Conservation (phyloP, 768 basidiomycete genomes). For the Naematelia aurantialba region DNA sequence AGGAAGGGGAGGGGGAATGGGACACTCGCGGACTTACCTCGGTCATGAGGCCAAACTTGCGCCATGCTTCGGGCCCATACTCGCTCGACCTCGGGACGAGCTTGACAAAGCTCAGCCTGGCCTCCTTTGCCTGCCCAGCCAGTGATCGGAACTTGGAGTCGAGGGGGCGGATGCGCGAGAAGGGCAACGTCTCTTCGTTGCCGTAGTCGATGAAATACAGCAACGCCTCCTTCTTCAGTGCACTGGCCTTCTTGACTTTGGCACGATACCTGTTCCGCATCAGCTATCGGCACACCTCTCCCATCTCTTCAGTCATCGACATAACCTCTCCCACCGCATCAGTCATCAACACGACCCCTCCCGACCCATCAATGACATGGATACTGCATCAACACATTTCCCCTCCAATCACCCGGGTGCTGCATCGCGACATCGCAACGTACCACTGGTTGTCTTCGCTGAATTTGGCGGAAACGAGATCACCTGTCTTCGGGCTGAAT, state of each 20-base stretch:
- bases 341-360: neutral
- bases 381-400: too few species aligned
- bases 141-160: slow-evolving; percentile 85
- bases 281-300: too few species aligned
- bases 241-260: slow-evolving; percentile 77
- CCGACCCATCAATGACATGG: too few species aligned
- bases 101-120: slow-evolving; percentile 82
- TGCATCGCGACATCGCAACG: neutral
- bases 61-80: slow-evolving; percentile 77
- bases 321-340: too few species aligned
- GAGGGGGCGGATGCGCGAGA: slow-evolving; percentile 72
- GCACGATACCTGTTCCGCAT: slow-evolving; percentile 66
- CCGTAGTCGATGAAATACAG: slow-evolving; percentile 83
- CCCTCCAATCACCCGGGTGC: too few species aligned
- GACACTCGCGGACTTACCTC: slow-evolving; percentile 53
- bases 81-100: slow-evolving; percentile 76
- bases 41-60: slow-evolving; percentile 76
- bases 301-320: neutral
- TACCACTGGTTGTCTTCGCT: slow-evolving; percentile 76
- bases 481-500: slow-evolving; percentile 77
- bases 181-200: slow-evolving; percentile 83
- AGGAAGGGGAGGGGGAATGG: neutral
- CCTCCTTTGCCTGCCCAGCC: slow-evolving; percentile 90
- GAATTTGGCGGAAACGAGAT: slow-evolving; percentile 91
- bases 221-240: slow-evolving; percentile 87